phyloP scores from a whole-genome alignment of 1,284 basidiomycete species.

The Puccinia brachypodii region DNA sequence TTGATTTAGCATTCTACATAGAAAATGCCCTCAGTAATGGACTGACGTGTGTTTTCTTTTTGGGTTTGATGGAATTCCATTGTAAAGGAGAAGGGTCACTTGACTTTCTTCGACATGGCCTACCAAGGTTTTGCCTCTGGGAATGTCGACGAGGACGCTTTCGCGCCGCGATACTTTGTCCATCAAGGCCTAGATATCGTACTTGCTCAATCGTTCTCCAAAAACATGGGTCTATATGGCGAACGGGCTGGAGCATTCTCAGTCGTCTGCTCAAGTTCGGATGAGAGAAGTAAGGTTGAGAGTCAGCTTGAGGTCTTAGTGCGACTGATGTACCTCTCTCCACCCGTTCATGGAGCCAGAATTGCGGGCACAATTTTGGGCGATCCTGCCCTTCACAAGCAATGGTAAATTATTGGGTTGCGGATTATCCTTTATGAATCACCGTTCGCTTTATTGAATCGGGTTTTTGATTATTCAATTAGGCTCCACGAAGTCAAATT shows the following conservation, averaged over 20 bases:
- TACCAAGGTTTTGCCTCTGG: conserved; percentile 92
- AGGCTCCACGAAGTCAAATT: conserved; percentile 83
- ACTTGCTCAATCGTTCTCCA: conserved; percentile 93
- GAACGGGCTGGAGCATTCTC: conserved; percentile 85
- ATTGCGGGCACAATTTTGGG: too few species aligned
- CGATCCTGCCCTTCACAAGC: conserved; percentile 52
- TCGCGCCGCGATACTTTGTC: conserved; percentile 88
- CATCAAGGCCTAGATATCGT: conserved; percentile 72
- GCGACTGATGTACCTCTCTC: conserved; percentile 89
- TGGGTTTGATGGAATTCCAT: too few species aligned
- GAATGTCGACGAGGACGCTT: conserved; percentile 81
- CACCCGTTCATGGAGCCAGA: conserved; percentile 83
- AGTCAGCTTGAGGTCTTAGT: conserved; percentile 84
- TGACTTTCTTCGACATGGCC: conserved; percentile 90
- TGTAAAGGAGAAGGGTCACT: conserved; percentile 84
- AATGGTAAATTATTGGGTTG: too few species aligned
- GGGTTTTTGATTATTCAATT: not conserved
- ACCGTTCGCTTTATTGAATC: not conserved
- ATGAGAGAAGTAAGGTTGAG: conserved; percentile 65
- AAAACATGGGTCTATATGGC: conserved; percentile 92
- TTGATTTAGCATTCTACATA: too few species aligned
- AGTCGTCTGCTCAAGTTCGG: conserved; percentile 67
- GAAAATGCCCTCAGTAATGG: too few species aligned
- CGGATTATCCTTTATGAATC: not conserved
- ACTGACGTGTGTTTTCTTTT: too few species aligned